phyloP scores from a whole-genome alignment of 1,139 yeast species.

The Yamadazyma friedrichii region DNA sequence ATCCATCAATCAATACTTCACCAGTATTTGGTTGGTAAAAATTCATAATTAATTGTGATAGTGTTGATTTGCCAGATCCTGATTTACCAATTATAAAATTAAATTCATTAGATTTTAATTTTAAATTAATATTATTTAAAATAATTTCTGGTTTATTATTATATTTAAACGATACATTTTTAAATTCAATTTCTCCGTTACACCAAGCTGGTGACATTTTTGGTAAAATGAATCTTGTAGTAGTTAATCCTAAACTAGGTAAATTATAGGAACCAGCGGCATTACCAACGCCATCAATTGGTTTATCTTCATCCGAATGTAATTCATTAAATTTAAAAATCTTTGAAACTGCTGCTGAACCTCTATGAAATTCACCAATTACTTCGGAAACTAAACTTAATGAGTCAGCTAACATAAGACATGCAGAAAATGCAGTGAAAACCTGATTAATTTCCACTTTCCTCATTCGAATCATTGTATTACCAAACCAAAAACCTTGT shows the following conservation, averaged over 20 bases:
- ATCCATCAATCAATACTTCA: conserved; percentile 63
- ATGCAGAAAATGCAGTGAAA: conserved; percentile 79
- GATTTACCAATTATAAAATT: conserved; percentile 79
- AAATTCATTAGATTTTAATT: conserved; percentile 43
- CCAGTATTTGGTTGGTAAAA: conserved; percentile 59
- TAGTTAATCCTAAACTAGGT: background rate
- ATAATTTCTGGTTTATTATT: conserved; percentile 52
- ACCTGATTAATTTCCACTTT: conserved; percentile 59
- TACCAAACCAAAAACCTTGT: conserved; percentile 92
- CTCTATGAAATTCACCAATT: conserved; percentile 58
- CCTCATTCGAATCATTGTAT: conserved; percentile 54
- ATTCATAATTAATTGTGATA: conserved; percentile 60
- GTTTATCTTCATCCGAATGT: conserved; percentile 10
- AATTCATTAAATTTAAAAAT: conserved; percentile 26
- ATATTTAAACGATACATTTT: conserved; percentile 59
- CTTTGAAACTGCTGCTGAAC: conserved; percentile 56
- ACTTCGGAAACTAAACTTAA: conserved; percentile 53
- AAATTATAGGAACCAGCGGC: conserved; percentile 8
- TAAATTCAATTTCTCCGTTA: conserved; percentile 48
- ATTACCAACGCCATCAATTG: background rate
- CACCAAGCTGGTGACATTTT: conserved; percentile 28
- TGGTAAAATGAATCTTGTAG: background rate
- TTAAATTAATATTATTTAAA: conserved; percentile 44
- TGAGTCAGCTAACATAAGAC: conserved; percentile 65
- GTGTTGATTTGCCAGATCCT: conserved; percentile 90